A percentile compares a stretch with the other conserved stretches of the same genome.
Evolutionary conservation across 148 eudicot species (phyloP).

Genomic region (Rheum nobile): DNA sequence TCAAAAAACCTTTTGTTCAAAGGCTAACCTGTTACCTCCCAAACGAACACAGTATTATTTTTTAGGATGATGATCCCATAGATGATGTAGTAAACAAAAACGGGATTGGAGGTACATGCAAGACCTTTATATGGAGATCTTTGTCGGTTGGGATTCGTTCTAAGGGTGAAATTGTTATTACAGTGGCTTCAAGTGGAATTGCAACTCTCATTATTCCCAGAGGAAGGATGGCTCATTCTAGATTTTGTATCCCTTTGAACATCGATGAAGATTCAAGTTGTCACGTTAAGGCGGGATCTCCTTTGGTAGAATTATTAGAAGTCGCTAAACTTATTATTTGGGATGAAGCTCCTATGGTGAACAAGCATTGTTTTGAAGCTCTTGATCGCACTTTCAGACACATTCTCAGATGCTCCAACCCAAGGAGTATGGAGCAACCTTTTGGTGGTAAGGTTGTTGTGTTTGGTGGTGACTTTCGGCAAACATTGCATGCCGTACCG

Average conservation of each 20-base stretch:
- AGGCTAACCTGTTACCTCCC: conserved; percentile 6
- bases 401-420: no score
- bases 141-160: neutral
- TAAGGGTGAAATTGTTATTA: neutral
- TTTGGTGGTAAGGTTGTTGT: no score
- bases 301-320: no score
- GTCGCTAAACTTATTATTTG: no score
- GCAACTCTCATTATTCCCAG: neutral
- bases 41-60: neutral
- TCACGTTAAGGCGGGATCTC: no score
- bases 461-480: no score
- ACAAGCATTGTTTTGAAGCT: no score
- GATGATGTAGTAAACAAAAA: neutral
- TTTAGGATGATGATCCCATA: neutral
- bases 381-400: no score
- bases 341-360: no score
- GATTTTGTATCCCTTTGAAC: neutral
- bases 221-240: neutral
- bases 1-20: neutral
- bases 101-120: neutral
- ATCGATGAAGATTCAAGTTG: neutral
- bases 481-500: no score
- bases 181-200: neutral
- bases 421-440: no score
- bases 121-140: neutral